Evolutionary conservation across 2,329 filamentous ascomycete species (phyloP).

Genomic region (Neoarthrinium moseri): DNA sequence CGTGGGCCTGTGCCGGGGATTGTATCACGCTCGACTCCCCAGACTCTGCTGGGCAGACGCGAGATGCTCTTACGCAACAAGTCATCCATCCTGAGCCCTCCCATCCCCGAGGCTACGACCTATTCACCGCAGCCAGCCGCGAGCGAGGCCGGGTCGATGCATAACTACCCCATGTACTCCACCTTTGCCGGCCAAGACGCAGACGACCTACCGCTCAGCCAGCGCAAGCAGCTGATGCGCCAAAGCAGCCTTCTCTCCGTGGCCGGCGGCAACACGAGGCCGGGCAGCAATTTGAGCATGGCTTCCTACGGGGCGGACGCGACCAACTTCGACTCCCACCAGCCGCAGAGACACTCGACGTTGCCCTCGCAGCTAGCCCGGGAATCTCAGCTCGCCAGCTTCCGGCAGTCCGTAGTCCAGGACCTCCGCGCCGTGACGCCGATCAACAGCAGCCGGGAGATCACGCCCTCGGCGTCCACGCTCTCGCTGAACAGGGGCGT

Average conservation of each 20-base stretch:
- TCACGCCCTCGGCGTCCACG: conserved; percentile 30
- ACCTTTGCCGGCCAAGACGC: conserved; percentile 38
- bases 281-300: background rate
- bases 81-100: conserved; percentile 34
- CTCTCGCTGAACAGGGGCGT: conserved; percentile 16
- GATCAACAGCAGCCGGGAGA: conserved; percentile 33
- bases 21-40: conserved; percentile 49
- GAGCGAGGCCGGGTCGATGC: conserved; percentile 42
- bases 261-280: conserved; percentile 12
- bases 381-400: conserved; percentile 62
- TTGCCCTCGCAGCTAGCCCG: conserved; percentile 43
- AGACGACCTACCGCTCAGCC: conserved; percentile 71
- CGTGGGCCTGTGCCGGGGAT: conserved; percentile 39
- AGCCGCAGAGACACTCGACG: conserved; percentile 47
- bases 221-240: conserved; percentile 62
- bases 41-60: conserved; percentile 56
- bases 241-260: conserved; percentile 41
- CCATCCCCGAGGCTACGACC: conserved; percentile 18
- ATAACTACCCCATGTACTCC: conserved; percentile 32
- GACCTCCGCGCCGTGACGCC: conserved; percentile 51
- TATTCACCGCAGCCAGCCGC: conserved; percentile 19
- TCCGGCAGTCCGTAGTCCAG: conserved; percentile 64
- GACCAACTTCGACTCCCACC: conserved; percentile 52
- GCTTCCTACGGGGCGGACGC: conserved; percentile 29
- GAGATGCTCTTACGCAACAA: conserved; percentile 54